Base-by-base conservation (phyloP, 495 filamentous ascomycete genomes). In the Aspergillus leporis region DNA sequence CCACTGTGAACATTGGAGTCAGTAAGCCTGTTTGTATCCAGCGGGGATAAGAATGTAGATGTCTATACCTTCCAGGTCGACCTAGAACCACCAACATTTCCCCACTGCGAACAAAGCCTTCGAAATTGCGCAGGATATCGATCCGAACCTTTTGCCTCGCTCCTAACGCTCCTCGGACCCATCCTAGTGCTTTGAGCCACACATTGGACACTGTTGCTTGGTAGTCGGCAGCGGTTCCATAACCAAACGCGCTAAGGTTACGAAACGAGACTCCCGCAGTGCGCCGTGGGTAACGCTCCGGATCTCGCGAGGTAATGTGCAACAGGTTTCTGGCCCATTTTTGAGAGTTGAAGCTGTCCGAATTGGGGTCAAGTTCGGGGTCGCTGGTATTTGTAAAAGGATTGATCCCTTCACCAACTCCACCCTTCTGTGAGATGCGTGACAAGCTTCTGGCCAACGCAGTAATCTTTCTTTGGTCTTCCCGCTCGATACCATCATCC, bases 81-180 rank as follows among this genome's bases (percentile, higher is more conserved):
- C 90, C 90, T 22, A 94, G 74, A 0, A 92, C 90, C 3, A 92
- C 82, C 9, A 90, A 64, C 88, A 94, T 91, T 75, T 93, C 90
- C 19, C 90, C 90, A 62, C 80, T 84, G 51, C 79, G 75, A 12
- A 93, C 83, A n/a, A 93, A 62, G 3, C 90, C 90, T 59, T 92
- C 88, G 62, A 93, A 92, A 62, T 87, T 75, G n/a, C 83, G 84
- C 59, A 93, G 68, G 58, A 94, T 74, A 61, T 92, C 86, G 56
- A 92, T 90, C 60, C 88, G 86, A 16, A 71, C 64, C 53, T 83
- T 83, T 61, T 83, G 71, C 5, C 78, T 75, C 52, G 68, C 56
- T 7, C 84, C 85, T 16, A 87, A 60, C 1, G 78, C 16, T 51
- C 75, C 78, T 38, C 80, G 78, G 4, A 79, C 55, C 45, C 76